Conservation (phyloP, 495 filamentous ascomycete species). For the Daldinia caldariorum region DNA sequence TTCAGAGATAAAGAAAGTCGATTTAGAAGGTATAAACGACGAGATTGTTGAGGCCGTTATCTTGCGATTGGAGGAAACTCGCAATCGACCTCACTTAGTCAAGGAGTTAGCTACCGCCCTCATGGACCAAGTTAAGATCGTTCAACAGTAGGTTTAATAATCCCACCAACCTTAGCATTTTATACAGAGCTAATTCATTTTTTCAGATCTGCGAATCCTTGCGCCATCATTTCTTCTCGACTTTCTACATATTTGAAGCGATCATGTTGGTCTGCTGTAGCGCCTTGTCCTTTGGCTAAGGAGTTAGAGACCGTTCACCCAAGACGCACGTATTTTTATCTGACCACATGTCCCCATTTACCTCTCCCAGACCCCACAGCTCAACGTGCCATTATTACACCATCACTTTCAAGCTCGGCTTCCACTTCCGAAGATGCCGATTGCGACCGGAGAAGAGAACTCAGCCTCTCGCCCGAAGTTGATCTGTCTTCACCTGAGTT, state of each 20-base stretch:
- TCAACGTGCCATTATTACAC: slow-evolving; percentile 73
- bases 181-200: slow-evolving; percentile 25
- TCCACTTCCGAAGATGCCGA: slow-evolving; percentile 76
- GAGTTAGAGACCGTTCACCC: slow-evolving; percentile 92
- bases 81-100: slow-evolving; percentile 91
- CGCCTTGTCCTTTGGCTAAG: slow-evolving; percentile 90
- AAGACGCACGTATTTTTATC: slow-evolving; percentile 93
- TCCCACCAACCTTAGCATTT: not conserved
- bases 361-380: slow-evolving; percentile 78
- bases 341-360: slow-evolving; percentile 84
- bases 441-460: slow-evolving; percentile 73
- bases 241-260: slow-evolving; percentile 89
- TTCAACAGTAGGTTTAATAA: slow-evolving; percentile 80
- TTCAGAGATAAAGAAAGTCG: slow-evolving; percentile 66
- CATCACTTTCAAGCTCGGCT: slow-evolving; percentile 79
- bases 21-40: slow-evolving; percentile 89
- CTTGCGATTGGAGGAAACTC: slow-evolving; percentile 88
- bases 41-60: slow-evolving; percentile 95
- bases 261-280: slow-evolving; percentile 76
- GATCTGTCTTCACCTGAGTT: slow-evolving; percentile 90
- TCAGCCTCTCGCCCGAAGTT: slow-evolving; percentile 91
- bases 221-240: slow-evolving; percentile 92
- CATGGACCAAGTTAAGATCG: slow-evolving; percentile 76
- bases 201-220: slow-evolving; percentile 89
- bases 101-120: slow-evolving; percentile 92